These are phyloP conservation scores for Nitzschia sp. DNA, from an alignment of 108 stramenopile genomes.

Conservation along the genomic window DNA sequence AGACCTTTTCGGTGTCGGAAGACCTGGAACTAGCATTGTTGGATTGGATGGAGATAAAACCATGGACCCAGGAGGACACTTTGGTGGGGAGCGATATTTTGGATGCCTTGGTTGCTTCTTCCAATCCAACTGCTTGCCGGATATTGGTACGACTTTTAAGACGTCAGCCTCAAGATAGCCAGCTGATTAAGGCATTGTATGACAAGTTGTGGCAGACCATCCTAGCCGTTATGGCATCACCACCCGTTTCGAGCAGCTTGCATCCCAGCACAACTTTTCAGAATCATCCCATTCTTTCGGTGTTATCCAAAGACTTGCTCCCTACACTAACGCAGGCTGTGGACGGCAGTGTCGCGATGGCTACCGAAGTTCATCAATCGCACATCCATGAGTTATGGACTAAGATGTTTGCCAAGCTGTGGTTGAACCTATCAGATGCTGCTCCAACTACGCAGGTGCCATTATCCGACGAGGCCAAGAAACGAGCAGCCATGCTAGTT, in stretches of 20 bases:
- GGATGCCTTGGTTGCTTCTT: background rate
- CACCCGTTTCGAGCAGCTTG: conserved; percentile 1
- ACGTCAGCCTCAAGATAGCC: background rate
- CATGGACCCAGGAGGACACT: background rate
- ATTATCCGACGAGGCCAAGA: background rate
- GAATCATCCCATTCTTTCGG: conserved; percentile 1
- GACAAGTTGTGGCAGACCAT: conserved; percentile 15
- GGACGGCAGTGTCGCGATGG: background rate
- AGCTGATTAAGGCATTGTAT: conserved; percentile 5
- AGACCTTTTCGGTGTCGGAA: background rate
- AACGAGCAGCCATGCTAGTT: conserved; percentile 28
- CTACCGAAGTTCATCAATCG: conserved; percentile 3
- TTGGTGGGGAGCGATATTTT: background rate
- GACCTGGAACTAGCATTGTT: conserved; percentile 15
- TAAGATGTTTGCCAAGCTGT: background rate
- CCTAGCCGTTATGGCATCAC: background rate
- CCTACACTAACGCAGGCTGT: background rate
- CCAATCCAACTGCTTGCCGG: background rate
- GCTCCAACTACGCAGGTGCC: background rate
- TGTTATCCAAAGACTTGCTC: conserved; percentile 22
- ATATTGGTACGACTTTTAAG: conserved; percentile 7
- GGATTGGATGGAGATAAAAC: conserved; percentile 2
- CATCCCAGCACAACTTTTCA: conserved; percentile 10
- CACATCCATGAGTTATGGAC: conserved; percentile 19
- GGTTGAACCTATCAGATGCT: background rate